phyloP scores from a whole-genome alignment of 2,329 filamentous ascomycete genomes.

The Xylaria hypoxylon region DNA sequence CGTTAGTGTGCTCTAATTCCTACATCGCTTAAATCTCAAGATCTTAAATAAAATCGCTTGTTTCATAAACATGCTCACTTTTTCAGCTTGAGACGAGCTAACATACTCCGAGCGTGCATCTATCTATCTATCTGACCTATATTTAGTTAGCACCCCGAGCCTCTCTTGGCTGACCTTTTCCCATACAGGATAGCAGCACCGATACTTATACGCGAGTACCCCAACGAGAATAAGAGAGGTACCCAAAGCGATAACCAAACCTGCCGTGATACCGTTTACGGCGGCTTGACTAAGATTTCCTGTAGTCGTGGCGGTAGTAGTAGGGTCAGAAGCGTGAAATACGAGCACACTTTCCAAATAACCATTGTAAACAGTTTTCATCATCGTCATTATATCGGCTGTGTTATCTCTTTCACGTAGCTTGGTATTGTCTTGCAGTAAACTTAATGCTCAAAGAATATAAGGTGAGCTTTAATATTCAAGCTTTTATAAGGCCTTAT shows the following conservation, averaged over 20 bases:
- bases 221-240: background rate
- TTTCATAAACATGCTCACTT: background rate
- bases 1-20: background rate
- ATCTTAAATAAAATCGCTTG: background rate
- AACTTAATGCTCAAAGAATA: background rate
- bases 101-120: background rate
- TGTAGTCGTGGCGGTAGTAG: background rate
- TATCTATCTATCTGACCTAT: background rate
- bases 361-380: background rate
- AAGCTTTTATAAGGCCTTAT: background rate
- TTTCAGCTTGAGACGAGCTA: background rate
- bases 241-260: background rate
- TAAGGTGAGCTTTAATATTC: background rate
- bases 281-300: background rate
- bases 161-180: background rate
- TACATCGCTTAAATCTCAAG: background rate
- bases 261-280: background rate
- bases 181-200: slow-evolving; percentile 19
- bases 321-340: background rate
- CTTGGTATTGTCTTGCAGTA: background rate
- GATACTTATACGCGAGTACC: background rate
- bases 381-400: background rate
- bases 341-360: background rate
- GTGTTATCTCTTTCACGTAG: background rate
- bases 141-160: background rate